Percentiles rank a stretch among this genome's conserved stretches.
Evolutionary conservation across 257 asterid genomes (phyloP).

Genomic region (Solanum medicagineum): DNA sequence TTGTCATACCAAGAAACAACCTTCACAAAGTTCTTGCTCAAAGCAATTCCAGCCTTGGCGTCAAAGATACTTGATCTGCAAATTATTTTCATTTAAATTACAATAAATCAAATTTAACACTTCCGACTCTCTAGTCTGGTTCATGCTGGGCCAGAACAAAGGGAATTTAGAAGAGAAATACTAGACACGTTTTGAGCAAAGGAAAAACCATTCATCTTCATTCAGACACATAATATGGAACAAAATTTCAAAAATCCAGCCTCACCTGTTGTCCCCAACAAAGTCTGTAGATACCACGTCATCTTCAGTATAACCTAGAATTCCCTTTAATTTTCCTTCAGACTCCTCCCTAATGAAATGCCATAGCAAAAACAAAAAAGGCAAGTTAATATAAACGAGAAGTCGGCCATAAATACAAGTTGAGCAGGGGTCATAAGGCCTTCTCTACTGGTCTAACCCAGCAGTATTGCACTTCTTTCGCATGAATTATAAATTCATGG

Average conservation of each 20-base stretch:
- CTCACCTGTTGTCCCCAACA: constrained; percentile 74
- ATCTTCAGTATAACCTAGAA: constrained; percentile 82
- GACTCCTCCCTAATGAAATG: constrained; percentile 51
- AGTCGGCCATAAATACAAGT: not conserved
- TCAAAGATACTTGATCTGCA: constrained; percentile 82
- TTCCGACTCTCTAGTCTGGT: not conserved
- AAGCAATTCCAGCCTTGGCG: constrained; percentile 88
- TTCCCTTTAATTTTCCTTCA: constrained; percentile 69
- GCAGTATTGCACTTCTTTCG: not conserved
- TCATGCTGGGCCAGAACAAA: not conserved
- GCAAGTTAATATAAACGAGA: not conserved
- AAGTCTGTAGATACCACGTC: constrained; percentile 90
- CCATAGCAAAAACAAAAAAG: not conserved
- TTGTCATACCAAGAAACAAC: constrained; percentile 85
- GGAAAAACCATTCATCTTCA: not conserved
- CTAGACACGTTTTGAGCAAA: not conserved
- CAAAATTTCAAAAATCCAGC: not conserved
- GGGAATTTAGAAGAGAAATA: not conserved
- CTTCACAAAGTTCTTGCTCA: constrained; percentile 55
- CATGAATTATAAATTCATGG: not conserved
- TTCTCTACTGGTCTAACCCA: not conserved
- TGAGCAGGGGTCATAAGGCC: not conserved
- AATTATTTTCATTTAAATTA: not conserved
- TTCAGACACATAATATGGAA: not conserved
- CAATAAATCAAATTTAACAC: not conserved